Conservation (phyloP, 192 early-diverging fungal species). For the Entomortierella chlamydospora region DNA sequence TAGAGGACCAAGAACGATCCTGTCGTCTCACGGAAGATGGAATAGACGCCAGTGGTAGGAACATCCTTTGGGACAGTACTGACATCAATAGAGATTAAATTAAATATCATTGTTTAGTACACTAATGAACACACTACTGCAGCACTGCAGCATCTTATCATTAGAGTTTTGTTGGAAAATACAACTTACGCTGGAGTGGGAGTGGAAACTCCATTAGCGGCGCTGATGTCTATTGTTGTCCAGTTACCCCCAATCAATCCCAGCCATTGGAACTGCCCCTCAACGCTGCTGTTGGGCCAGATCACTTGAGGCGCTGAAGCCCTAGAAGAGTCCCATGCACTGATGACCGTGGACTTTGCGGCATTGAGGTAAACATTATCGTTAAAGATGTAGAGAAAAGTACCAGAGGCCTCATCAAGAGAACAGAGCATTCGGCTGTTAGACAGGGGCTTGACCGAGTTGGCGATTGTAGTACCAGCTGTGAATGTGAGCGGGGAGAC, state of each 20-base stretch:
- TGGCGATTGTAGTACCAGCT: not conserved
- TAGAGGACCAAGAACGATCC: slow-evolving; percentile 31
- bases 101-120: too few species aligned
- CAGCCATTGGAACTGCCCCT: slow-evolving; percentile 45
- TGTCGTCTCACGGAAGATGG: slow-evolving; percentile 13
- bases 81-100: too few species aligned
- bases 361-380: slow-evolving; percentile 38
- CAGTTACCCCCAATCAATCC: slow-evolving; percentile 28
- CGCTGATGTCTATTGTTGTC: slow-evolving; percentile 11
- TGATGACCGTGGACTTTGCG: slow-evolving; percentile 1
- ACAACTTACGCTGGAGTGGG: slow-evolving; percentile 25
- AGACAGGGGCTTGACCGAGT: not conserved
- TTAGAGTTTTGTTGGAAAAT: not conserved
- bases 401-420: slow-evolving; percentile 20
- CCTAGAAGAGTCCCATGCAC: slow-evolving; percentile 15
- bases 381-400: slow-evolving; percentile 46
- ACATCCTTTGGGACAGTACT: slow-evolving; percentile 31
- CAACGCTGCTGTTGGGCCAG: not conserved
- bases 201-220: slow-evolving; percentile 15
- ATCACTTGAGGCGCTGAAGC: slow-evolving; percentile 11
- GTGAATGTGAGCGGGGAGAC: not conserved
- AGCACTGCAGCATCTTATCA: too few species aligned
- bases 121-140: too few species aligned
- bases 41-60: slow-evolving; percentile 7
- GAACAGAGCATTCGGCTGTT: slow-evolving; percentile 38